These are phyloP conservation scores for Naganishia randhawae DNA, from an alignment of 768 basidiomycete species.

Conservation along the genomic window DNA sequence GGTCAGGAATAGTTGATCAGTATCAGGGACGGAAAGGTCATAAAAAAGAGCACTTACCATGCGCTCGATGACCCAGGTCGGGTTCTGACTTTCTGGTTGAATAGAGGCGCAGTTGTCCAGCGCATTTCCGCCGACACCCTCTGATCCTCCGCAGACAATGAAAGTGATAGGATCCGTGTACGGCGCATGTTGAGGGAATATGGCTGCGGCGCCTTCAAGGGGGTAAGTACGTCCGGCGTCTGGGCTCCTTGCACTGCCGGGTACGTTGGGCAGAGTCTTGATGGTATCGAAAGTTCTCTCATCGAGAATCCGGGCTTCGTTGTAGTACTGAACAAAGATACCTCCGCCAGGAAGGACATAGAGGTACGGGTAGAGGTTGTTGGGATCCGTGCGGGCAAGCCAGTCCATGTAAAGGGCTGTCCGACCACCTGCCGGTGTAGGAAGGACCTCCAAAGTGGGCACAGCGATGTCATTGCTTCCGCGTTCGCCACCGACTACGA, in stretches of 20 bases:
- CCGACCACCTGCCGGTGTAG: constrained; percentile 62
- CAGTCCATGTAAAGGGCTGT: constrained; percentile 64
- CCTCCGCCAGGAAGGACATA: constrained; percentile 66
- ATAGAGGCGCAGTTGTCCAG: constrained; percentile 60
- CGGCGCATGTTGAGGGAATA: constrained; percentile 60
- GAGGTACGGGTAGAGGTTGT: constrained; percentile 76
- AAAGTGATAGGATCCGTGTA: constrained; percentile 55
- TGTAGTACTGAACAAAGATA: constrained; percentile 74
- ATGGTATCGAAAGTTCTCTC: constrained; percentile 64
- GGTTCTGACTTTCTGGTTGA: constrained; percentile 61
- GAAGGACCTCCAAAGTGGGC: constrained; percentile 69
- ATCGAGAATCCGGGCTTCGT: constrained; percentile 73
- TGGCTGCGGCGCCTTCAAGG: constrained; percentile 31
- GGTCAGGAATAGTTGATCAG: not conserved
- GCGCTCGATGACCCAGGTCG: constrained; percentile 69
- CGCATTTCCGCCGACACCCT: constrained; percentile 27
- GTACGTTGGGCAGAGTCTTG: constrained; percentile 34
- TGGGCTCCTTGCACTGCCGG: constrained; percentile 57
- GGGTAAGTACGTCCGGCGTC: constrained; percentile 38
- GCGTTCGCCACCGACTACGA: constrained; percentile 70
- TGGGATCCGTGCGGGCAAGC: constrained; percentile 67
- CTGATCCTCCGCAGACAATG: constrained; percentile 36
- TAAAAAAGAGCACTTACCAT: constrained; percentile 65
- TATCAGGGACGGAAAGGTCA: not conserved
- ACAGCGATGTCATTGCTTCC: constrained; percentile 66